These are phyloP conservation scores for Penicillium griseofulvum DNA, from an alignment of 2,329 filamentous ascomycete genomes.

Conservation along the genomic window DNA sequence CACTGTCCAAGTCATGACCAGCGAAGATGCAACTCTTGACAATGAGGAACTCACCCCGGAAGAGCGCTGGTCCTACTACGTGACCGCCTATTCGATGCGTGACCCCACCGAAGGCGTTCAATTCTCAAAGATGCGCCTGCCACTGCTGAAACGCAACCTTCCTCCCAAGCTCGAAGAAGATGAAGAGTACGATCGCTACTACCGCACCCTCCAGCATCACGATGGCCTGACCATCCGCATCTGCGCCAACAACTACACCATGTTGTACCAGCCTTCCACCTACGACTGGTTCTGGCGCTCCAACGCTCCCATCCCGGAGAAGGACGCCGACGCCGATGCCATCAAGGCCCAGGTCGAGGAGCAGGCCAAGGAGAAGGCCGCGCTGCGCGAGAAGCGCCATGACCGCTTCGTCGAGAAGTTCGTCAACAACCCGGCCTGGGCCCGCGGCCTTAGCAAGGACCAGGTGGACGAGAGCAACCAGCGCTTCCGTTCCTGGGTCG, in stretches of 20 bases:
- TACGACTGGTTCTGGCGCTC: constrained; percentile 67
- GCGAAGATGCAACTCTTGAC: constrained; percentile 76
- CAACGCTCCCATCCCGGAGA: constrained; percentile 20
- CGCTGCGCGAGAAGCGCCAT: constrained; percentile 43
- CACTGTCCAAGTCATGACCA: constrained; percentile 78
- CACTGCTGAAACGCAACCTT: constrained; percentile 69
- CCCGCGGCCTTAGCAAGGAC: constrained; percentile 50
- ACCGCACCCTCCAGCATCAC: constrained; percentile 55
- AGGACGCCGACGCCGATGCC: constrained; percentile 19
- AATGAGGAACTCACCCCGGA: constrained; percentile 64
- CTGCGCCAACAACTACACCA: constrained; percentile 74
- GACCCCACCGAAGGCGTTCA: constrained; percentile 81
- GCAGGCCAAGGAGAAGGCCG: constrained; percentile 34
- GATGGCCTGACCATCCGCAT: constrained; percentile 71
- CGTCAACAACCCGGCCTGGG: constrained; percentile 53
- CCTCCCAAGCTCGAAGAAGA: constrained; percentile 61
- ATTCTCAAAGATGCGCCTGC: constrained; percentile 63
- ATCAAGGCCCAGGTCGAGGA: constrained; percentile 32
- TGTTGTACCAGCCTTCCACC: constrained; percentile 70
- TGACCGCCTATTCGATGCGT: constrained; percentile 83
- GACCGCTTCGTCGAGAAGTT: constrained; percentile 54
- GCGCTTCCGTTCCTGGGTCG: constrained; percentile 49
- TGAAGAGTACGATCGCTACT: constrained; percentile 58
- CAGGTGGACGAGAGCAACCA: constrained; percentile 50
- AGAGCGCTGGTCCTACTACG: constrained; percentile 87